A percentile compares a stretch with the other conserved stretches of the same genome.
phyloP scores from a whole-genome alignment of 495 filamentous ascomycete genomes.

The Podospora fimiseda region DNA sequence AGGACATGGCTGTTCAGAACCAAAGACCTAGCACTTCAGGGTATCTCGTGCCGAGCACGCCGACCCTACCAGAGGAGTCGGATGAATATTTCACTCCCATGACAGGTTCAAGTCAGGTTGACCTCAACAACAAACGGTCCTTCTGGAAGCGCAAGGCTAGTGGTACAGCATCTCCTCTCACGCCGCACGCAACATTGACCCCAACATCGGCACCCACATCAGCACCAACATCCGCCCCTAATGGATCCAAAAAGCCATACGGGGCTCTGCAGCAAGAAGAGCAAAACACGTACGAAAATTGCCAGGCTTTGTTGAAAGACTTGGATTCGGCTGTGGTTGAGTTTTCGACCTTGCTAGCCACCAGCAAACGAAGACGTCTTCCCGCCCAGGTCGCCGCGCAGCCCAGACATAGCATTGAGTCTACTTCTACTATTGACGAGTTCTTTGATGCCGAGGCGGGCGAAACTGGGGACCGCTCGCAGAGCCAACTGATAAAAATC shows the following conservation, averaged over 20 bases:
- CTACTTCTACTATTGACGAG: conserved; percentile 67
- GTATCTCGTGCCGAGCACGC: conserved; percentile 35
- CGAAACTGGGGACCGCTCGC: conserved; percentile 47
- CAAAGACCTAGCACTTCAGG: conserved; percentile 19
- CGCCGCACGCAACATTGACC: conserved; percentile 40
- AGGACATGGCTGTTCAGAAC: conserved; percentile 68
- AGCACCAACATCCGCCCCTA: conserved; percentile 46
- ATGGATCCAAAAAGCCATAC: conserved; percentile 27
- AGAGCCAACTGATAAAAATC: conserved; percentile 63
- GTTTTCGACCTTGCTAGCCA: conserved; percentile 67
- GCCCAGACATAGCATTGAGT: conserved; percentile 71
- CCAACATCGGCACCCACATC: conserved; percentile 51
- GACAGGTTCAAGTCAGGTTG: conserved; percentile 19
- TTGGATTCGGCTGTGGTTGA: conserved; percentile 75
- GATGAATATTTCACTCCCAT: conserved; percentile 39
- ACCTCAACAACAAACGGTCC: conserved; percentile 37
- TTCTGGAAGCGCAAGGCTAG: conserved; percentile 93
- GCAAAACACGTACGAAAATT: conserved; percentile 63
- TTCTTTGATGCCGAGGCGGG: conserved; percentile 90
- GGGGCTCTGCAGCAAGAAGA: conserved; percentile 40
- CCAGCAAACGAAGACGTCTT: conserved; percentile 70
- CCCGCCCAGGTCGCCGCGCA: conserved; percentile 42
- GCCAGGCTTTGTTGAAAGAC: conserved; percentile 72
- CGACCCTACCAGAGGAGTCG: conserved; percentile 36
- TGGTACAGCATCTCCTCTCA: conserved; percentile 25